Conservation (phyloP, 2,329 filamentous ascomycete genomes). For the Aspergillus alliaceus region DNA sequence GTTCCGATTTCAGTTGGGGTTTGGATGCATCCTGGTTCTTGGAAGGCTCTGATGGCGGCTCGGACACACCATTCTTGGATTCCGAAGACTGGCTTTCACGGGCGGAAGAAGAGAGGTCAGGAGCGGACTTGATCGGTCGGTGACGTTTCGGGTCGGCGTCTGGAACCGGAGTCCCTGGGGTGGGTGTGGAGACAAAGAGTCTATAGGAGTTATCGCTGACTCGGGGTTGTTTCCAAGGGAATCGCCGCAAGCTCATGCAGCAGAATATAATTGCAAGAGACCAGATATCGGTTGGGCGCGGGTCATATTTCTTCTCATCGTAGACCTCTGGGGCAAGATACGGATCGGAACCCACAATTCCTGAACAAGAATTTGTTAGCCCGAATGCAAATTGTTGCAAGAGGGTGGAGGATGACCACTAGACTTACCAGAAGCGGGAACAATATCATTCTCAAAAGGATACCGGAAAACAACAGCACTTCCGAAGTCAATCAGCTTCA, state of each 20-base stretch:
- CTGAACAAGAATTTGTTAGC: constrained; percentile 41
- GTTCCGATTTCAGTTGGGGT: constrained; percentile 18
- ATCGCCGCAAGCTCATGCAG: constrained; percentile 93
- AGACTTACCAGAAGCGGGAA: constrained; percentile 72
- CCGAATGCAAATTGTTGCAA: neutral
- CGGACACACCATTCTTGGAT: constrained; percentile 12
- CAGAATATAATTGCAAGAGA: constrained; percentile 98
- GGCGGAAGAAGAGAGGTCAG: constrained; percentile 31
- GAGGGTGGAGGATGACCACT: neutral
- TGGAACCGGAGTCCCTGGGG: constrained; percentile 60
- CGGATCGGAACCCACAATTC: constrained; percentile 83
- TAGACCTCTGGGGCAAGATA: constrained; percentile 98
- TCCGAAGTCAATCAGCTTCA: constrained; percentile 99
- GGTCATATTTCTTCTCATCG: constrained; percentile 88
- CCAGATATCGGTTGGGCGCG: constrained; percentile 93
- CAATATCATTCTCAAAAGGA: constrained; percentile 88
- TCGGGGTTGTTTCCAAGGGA: constrained; percentile 95
- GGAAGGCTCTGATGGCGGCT: constrained; percentile 10
- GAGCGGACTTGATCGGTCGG: constrained; percentile 34
- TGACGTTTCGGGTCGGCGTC: constrained; percentile 40
- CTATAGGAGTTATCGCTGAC: constrained; percentile 93
- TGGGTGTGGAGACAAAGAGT: constrained; percentile 82
- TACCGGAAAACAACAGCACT: constrained; percentile 97
- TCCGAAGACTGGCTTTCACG: constrained; percentile 26
- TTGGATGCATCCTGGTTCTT: constrained; percentile 20